Conservation (phyloP, 345 rosid genomes). For the Camelina neglecta region DNA sequence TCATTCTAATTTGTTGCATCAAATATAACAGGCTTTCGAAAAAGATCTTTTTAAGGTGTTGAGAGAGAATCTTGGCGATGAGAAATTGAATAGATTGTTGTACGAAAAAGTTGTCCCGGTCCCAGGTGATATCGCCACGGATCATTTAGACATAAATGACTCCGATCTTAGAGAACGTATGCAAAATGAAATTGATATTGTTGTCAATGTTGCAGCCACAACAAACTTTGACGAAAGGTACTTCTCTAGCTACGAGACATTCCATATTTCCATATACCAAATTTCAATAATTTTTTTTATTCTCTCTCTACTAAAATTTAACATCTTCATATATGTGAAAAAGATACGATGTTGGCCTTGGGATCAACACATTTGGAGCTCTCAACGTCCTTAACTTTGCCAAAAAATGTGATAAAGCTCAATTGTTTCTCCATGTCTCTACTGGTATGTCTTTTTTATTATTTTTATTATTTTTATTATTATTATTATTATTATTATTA, state of each 20-base stretch:
- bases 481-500: background rate
- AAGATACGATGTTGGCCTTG: constrained; percentile 73
- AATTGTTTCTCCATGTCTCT: constrained; percentile 55
- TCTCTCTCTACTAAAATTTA: background rate
- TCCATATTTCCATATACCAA: background rate
- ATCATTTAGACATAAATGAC: constrained; percentile 33
- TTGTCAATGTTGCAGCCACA: constrained; percentile 46
- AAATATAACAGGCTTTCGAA: constrained; percentile 29
- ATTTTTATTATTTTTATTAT: background rate
- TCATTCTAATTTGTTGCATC: background rate
- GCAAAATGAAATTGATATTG: constrained; percentile 37
- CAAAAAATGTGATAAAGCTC: constrained; percentile 54
- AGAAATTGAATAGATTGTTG: constrained; percentile 18
- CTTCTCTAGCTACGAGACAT: background rate
- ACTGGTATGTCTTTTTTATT: constrained; percentile 32
- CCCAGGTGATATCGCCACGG: constrained; percentile 37
- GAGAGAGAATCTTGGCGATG: constrained; percentile 38
- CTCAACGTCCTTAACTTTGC: constrained; percentile 60
- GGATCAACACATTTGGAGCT: constrained; percentile 67
- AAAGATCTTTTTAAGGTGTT: constrained; percentile 41
- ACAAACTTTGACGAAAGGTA: constrained; percentile 49
- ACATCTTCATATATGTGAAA: background rate
- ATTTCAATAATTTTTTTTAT: too few species aligned
- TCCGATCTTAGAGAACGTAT: constrained; percentile 31
- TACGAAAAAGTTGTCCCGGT: constrained; percentile 37